Conservation (phyloP, 78 protist genomes). For the Protostelium mycophagum region DNA sequence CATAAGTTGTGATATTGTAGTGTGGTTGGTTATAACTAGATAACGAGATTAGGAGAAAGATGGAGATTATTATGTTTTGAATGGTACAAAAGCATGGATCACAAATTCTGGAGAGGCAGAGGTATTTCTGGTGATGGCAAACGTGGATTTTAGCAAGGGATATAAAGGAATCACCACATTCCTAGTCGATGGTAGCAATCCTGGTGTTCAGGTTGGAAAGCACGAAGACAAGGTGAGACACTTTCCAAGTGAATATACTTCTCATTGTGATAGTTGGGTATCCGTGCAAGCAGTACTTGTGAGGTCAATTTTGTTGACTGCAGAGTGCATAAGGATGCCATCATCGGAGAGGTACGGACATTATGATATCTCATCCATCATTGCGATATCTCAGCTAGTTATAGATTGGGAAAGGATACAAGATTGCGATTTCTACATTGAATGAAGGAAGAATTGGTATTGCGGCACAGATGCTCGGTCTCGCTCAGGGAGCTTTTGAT, state of each 20-base stretch:
- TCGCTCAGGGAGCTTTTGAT: slow-evolving; percentile 93
- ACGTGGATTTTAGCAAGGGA: slow-evolving; percentile 64
- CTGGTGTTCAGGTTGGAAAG: slow-evolving; percentile 84
- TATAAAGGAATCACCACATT: slow-evolving; percentile 94
- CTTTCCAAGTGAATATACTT: not conserved
- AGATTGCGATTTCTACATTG: slow-evolving; percentile 88
- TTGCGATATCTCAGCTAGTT: not conserved
- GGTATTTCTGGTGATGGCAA: slow-evolving; percentile 88
- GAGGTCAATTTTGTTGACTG: slow-evolving; percentile 79
- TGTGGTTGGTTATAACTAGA: not conserved
- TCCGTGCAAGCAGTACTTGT: slow-evolving; percentile 89
- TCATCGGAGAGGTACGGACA: slow-evolving; percentile 71
- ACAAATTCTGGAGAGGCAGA: slow-evolving; percentile 89
- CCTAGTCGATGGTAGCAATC: slow-evolving; percentile 62
- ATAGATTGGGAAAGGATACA: slow-evolving; percentile 86
- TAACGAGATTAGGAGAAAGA: slow-evolving; percentile 7
- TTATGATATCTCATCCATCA: not conserved
- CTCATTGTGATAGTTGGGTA: slow-evolving; percentile 63
- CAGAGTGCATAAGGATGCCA: slow-evolving; percentile 37
- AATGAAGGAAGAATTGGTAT: slow-evolving; percentile 96
- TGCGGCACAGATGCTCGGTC: slow-evolving; percentile 93
- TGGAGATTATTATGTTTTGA: slow-evolving; percentile 74
- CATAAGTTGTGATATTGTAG: not conserved
- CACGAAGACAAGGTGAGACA: slow-evolving; percentile 75
- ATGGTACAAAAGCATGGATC: slow-evolving; percentile 92